Evolutionary conservation across 2,329 filamentous ascomycete species (phyloP), one percentile per base, ranked within the genome.

Genomic region (Penicillium sp.): DNA sequence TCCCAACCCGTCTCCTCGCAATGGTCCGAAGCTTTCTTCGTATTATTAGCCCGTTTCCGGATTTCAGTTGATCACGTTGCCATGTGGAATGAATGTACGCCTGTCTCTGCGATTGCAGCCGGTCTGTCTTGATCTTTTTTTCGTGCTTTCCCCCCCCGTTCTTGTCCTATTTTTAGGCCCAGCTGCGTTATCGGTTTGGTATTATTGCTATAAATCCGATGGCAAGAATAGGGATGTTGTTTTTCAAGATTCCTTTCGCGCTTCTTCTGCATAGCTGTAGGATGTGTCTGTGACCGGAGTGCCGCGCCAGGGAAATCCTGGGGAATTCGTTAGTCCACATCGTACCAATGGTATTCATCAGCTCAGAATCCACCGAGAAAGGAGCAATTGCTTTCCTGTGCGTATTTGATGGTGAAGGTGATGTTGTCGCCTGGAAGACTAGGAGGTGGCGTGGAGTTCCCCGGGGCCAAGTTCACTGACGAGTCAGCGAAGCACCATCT

Each of bases 1-100:
- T 32, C n/a, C 34, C 37, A 19, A 19, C n/a, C n/a, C n/a, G 8
- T n/a, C 32, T 13, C n/a, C n/a, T 22, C 9, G 26, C 34, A 46
- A 45, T 38, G 21, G 21, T 31, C 21, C 34, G 28, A 49, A 19
- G 28, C 29, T 17, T 9, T 42, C 15, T 44, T 49, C 43, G 28
- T 48, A 43, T 46, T 41, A 40, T 46, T 46, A 46, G 26, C 28
- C 35, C 28, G 15, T 37, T 43, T 43, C 34, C 37, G 32, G 43
- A 29, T 51, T 43, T 42, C 43, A 45, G 49, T 45, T 43, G 51
- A 46, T 57, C 45, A 53, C 49, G 55, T 58, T 54, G 55, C 51
- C 53, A 62, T 57, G 59, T 56, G 54, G 43, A 56, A 58, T 51
- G 56, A 57, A 55, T 57, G 53, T 56, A 58, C 49, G 53, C 53